A percentile compares a stretch with the other conserved stretches of the same genome.
Evolutionary conservation across 352 stramenopile genomes (phyloP).

Genomic region (Aphanomyces astaci): DNA sequence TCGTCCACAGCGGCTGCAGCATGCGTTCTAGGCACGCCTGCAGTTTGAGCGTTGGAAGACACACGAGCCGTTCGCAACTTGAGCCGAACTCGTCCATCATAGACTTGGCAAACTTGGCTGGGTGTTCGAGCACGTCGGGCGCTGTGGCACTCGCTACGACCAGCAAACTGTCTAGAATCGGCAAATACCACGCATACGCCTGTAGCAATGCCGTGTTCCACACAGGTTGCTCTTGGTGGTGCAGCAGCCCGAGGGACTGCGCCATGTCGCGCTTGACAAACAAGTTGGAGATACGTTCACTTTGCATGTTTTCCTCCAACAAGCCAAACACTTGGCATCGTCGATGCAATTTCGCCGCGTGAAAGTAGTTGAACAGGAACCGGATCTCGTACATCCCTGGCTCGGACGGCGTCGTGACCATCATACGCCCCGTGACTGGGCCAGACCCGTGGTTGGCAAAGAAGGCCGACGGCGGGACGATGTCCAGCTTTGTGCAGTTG

Average conservation of each 20-base stretch:
- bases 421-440: conserved; percentile 40
- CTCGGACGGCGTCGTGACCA: conserved; percentile 36
- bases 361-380: conserved; percentile 62
- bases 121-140: conserved; percentile 30
- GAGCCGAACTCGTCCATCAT: conserved; percentile 31
- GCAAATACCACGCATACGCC: conserved; percentile 39
- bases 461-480: conserved; percentile 46
- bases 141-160: conserved; percentile 24
- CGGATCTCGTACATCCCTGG: conserved; percentile 54
- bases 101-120: conserved; percentile 33
- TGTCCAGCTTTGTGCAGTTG: conserved; percentile 38
- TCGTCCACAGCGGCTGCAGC: conserved; percentile 32
- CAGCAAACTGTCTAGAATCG: conserved; percentile 44
- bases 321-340: conserved; percentile 50
- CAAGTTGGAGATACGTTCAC: conserved; percentile 44
- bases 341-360: conserved; percentile 44
- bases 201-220: conserved; percentile 43
- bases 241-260: conserved; percentile 41
- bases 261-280: conserved; percentile 41
- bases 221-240: conserved; percentile 27
- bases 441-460: conserved; percentile 32
- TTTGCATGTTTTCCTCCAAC: conserved; percentile 57
- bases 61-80: conserved; percentile 34
- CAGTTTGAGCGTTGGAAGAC: conserved; percentile 29
- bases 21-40: conserved; percentile 37